Evolutionary conservation across 2,329 filamentous ascomycete species (phyloP).

Genomic region (Ophiobolus disseminans): DNA sequence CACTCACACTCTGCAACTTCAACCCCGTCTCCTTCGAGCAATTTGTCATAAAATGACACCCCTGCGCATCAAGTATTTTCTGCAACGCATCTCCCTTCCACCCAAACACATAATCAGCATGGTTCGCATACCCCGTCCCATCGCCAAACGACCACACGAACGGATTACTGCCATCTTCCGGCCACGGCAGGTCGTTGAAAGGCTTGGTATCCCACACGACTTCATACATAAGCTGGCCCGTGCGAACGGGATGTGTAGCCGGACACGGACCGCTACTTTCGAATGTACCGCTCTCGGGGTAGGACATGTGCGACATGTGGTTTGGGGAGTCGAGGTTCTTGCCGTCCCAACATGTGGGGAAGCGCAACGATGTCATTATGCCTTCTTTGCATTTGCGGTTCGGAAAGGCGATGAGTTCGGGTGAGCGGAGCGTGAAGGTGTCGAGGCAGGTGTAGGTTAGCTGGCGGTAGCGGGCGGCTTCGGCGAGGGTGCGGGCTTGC

Average conservation of each 20-base stretch:
- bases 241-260: constrained; percentile 22
- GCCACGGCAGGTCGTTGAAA: constrained; percentile 23
- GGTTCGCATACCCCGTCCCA: neutral
- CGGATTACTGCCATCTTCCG: constrained; percentile 26
- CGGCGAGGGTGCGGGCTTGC: constrained; percentile 12
- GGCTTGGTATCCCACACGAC: constrained; percentile 27
- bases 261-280: constrained; percentile 25
- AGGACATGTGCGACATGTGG: constrained; percentile 47
- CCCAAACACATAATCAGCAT: constrained; percentile 28
- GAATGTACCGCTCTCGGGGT: constrained; percentile 30
- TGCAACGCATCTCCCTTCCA: constrained; percentile 29
- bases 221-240: constrained; percentile 26
- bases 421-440: constrained; percentile 18
- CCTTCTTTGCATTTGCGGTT: constrained; percentile 20
- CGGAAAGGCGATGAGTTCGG: constrained; percentile 8
- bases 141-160: constrained; percentile 7
- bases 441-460: constrained; percentile 29
- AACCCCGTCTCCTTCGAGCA: constrained; percentile 21
- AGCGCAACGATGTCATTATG: constrained; percentile 26
- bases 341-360: constrained; percentile 49
- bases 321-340: constrained; percentile 45
- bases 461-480: constrained; percentile 23
- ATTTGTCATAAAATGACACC: constrained; percentile 28
- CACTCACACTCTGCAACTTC: constrained; percentile 25
- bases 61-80: constrained; percentile 21